Percentiles rank a stretch among this genome's conserved stretches.
Evolutionary conservation across 805 yeast species (phyloP).

Genomic region (Yamadazyma sp.): DNA sequence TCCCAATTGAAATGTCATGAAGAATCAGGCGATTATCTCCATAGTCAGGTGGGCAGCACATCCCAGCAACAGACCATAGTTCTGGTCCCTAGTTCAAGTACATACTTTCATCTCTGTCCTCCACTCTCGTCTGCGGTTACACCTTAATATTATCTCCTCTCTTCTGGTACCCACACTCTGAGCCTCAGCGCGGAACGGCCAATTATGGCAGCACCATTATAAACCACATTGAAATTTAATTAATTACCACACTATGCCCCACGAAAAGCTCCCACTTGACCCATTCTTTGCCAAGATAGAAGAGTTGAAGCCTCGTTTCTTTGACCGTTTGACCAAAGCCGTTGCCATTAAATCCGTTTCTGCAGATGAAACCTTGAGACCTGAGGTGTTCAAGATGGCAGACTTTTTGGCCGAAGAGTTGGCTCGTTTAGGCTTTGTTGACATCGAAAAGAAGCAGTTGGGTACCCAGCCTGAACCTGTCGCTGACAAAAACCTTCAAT

Average conservation of each 20-base stretch:
- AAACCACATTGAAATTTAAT: not conserved
- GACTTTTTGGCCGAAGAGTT: slow-evolving; percentile 74
- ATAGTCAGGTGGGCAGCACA: too few species aligned
- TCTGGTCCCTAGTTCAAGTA: too few species aligned
- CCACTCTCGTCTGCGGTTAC: too few species aligned
- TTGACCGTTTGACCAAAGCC: slow-evolving; percentile 73
- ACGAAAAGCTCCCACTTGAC: slow-evolving; percentile 41
- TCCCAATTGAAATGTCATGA: too few species aligned
- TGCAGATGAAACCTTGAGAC: slow-evolving; percentile 84
- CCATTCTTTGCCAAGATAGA: slow-evolving; percentile 64
- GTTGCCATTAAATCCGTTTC: slow-evolving; percentile 95
- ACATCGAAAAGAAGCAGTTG: slow-evolving; percentile 75
- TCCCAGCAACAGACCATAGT: too few species aligned
- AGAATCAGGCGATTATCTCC: too few species aligned
- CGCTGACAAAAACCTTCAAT: slow-evolving; percentile 57
- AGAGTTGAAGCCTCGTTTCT: slow-evolving; percentile 71
- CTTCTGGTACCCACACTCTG: slow-evolving; percentile 2
- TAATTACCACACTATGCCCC: slow-evolving; percentile 34
- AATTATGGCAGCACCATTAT: not conserved
- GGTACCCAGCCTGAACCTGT: slow-evolving; percentile 94
- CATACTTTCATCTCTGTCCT: too few species aligned
- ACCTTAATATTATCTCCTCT: too few species aligned
- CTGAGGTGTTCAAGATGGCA: slow-evolving; percentile 87
- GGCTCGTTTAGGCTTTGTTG: slow-evolving; percentile 70
- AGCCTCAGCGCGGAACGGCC: slow-evolving; percentile 4